Percentiles rank a stretch among this genome's conserved stretches.
phyloP scores from a whole-genome alignment of 75 land plant species.

The Pinus albicaulis region DNA sequence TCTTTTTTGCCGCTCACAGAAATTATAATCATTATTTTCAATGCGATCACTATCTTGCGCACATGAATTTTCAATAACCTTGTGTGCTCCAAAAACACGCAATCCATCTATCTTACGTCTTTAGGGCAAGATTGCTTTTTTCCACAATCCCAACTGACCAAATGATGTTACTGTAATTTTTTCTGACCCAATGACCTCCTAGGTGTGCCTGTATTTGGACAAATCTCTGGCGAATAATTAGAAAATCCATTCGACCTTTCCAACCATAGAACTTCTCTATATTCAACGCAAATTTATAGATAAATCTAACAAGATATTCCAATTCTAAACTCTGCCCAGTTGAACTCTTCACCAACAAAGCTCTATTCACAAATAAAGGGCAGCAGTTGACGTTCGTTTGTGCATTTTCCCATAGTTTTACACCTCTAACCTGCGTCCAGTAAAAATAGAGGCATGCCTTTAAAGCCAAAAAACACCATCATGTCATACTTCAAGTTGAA shows the following conservation, averaged over 20 bases:
- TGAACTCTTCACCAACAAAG: no score
- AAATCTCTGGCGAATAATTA: slow-evolving; percentile 59
- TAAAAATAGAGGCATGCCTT: no score
- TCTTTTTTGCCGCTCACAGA: slow-evolving; percentile 47
- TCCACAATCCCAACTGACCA: slow-evolving; percentile 93
- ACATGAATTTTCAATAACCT: slow-evolving; percentile 7
- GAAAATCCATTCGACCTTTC: no score
- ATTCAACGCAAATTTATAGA: no score
- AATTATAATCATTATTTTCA: slow-evolving; percentile 76
- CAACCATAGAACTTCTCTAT: slow-evolving; percentile 73
- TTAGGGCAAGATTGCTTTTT: slow-evolving; percentile 82
- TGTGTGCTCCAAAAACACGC: slow-evolving; percentile 56
- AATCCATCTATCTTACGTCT: slow-evolving; percentile 69
- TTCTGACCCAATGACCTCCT: slow-evolving; percentile 85
- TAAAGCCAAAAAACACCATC: no score
- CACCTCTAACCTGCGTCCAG: no score
- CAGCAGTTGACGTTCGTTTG: no score
- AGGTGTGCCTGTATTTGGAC: slow-evolving; percentile 89
- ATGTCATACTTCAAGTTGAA: no score
- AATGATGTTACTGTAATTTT: slow-evolving; percentile 74
- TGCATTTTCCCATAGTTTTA: no score
- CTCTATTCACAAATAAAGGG: no score
- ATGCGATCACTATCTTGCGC: slow-evolving; percentile 5
- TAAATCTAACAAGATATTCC: no score
- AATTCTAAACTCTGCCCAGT: no score